These are phyloP conservation scores for Cordyceps javanica DNA, from an alignment of 2,329 filamentous ascomycete species.

Conservation along the genomic window DNA sequence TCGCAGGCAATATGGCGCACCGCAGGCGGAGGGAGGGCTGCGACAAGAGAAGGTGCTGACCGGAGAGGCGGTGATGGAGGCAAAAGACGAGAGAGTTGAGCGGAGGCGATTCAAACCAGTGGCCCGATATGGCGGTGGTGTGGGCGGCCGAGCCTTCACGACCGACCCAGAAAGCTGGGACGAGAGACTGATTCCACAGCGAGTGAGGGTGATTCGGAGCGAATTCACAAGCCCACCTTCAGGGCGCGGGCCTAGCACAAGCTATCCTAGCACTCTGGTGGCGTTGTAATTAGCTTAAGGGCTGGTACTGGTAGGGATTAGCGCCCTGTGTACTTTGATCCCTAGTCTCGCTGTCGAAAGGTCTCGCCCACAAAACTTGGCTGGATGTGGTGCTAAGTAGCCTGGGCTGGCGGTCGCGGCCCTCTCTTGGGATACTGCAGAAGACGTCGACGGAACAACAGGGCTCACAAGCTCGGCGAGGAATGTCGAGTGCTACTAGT, in stretches of 20 bases:
- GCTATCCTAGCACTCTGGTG: constrained; percentile 2
- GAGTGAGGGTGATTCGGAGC: background rate
- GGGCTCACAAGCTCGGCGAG: background rate
- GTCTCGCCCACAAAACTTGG: constrained; percentile 10
- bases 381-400: constrained; percentile 9
- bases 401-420: background rate
- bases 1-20: background rate
- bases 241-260: background rate
- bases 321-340: constrained; percentile 3
- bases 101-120: constrained; percentile 1
- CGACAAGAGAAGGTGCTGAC: background rate
- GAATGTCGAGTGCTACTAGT: constrained; percentile 3
- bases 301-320: constrained; percentile 10
- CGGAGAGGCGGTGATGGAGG: constrained; percentile 7
- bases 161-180: constrained; percentile 13
- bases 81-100: background rate
- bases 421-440: background rate
- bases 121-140: constrained; percentile 7
- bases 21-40: background rate
- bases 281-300: constrained; percentile 9
- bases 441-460: background rate
- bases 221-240: background rate
- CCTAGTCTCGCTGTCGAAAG: constrained; percentile 9
- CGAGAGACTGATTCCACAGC: background rate
- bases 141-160: constrained; percentile 5